Evolutionary conservation across 2,329 filamentous ascomycete genomes (phyloP), one percentile per base, ranked within the genome.

Genomic region (Venturia carpophila): DNA sequence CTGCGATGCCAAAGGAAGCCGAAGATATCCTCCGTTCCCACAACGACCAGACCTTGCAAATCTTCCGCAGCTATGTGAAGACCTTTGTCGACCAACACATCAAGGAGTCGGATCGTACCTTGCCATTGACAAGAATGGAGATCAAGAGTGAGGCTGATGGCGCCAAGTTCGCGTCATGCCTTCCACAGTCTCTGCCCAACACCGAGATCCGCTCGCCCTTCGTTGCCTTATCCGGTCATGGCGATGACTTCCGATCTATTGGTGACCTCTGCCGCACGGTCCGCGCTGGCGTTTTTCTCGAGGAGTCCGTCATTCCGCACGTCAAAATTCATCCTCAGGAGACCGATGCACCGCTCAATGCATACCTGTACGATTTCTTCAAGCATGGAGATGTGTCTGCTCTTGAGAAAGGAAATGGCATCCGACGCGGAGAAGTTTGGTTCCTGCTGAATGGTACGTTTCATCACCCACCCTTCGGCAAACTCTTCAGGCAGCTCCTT

Each of bases 291-390:
- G 84, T 93, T 0, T 92, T 91, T 76, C 81, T 93, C 0, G 90
- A 93, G 70, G 83, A 90, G 70, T 82, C 87, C 0, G 86, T 88
- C 1, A 84, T 93, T 30, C 90, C 90, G 0, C 84, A 88, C 71
- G 79, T 92, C 5, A 80, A 81, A 5, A 75, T 90, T 13, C 83
- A 83, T 69, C 83, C 84, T 0, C 77, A 85, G 34, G 83, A 87
- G 64, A 72, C 75, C 5, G 72, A 76, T 2, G 78, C 80, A 15
- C 82, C 82, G 0, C 79, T 86, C 67, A 90, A 90, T 68, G 85
- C 86, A 0, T 89, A 89, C 70, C 75, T 92, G 0, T 85, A 87
- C 67, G 88, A 92, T 73, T 93, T 92, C 75, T 92, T 84, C 79
- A 89, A 85, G 73, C 86, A 92, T 69, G 89, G 88, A 3, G 84